phyloP scores from a whole-genome alignment of 2,329 filamentous ascomycete genomes.

The Neurospora sp. region DNA sequence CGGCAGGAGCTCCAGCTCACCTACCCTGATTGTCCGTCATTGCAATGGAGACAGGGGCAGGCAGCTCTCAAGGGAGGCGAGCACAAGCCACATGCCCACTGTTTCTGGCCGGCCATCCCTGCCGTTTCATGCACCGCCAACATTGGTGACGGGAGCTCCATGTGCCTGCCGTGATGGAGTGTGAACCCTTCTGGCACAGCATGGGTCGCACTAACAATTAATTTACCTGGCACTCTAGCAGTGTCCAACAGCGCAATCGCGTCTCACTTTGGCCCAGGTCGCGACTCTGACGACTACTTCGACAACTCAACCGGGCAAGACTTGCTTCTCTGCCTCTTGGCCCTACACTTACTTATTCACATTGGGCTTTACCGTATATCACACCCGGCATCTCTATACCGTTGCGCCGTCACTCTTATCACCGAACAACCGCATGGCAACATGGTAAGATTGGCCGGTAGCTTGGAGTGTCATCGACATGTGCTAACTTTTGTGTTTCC shows the following conservation, averaged over 20 bases:
- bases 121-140: neutral
- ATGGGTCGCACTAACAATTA: neutral
- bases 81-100: neutral
- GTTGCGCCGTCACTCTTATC: neutral
- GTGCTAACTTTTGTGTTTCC: neutral
- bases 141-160: neutral
- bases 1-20: neutral
- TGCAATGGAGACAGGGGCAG: neutral
- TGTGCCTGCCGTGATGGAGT: neutral
- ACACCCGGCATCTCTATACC: neutral
- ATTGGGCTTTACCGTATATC: neutral
- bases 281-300: neutral
- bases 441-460: constrained; percentile 1
- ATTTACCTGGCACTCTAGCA: neutral
- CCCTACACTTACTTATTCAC: neutral
- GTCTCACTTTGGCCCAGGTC: neutral
- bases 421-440: neutral
- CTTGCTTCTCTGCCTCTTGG: neutral
- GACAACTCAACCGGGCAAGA: neutral
- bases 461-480: neutral
- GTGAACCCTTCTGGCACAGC: neutral
- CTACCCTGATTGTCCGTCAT: neutral
- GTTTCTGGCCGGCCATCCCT: neutral
- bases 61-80: neutral
- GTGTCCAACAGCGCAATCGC: neutral